Percentiles rank a stretch among this genome's conserved stretches.
Conservation (phyloP, 176 grass and related monocot species). For the Aegilops sharonensis region DNA sequence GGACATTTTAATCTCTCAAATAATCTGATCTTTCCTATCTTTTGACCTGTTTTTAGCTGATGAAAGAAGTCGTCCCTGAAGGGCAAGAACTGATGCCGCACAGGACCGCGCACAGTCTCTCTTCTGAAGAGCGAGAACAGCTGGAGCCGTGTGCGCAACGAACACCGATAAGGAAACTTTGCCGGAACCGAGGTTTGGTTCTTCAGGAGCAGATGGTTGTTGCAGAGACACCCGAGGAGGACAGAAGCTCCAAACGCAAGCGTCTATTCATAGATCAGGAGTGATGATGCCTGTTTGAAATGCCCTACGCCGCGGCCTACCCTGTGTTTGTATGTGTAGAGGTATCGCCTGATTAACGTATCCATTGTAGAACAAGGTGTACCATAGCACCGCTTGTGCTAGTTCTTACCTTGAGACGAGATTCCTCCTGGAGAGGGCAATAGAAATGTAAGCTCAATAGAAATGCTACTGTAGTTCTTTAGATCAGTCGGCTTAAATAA, state of each 20-base stretch:
- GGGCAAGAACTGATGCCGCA: constrained; percentile 73
- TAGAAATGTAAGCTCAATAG: constrained; percentile 12
- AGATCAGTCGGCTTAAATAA: neutral
- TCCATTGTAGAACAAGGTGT: constrained; percentile 9
- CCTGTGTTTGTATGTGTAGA: constrained; percentile 26
- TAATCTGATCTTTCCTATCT: neutral
- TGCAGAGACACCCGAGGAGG: constrained; percentile 53
- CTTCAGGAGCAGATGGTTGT: constrained; percentile 59
- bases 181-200: constrained; percentile 66
- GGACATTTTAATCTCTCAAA: neutral
- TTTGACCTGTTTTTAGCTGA: constrained; percentile 46
- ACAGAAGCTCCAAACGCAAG: constrained; percentile 37
- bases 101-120: constrained; percentile 24
- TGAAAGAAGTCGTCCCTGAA: constrained; percentile 45
- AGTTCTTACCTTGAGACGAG: neutral
- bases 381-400: constrained; percentile 18
- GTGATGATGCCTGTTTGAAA: neutral
- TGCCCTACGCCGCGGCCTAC: neutral
- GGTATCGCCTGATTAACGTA: neutral
- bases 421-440: neutral
- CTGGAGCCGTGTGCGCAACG: neutral
- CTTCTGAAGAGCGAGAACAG: constrained; percentile 1
- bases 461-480: neutral
- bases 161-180: constrained; percentile 74
- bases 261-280: constrained; percentile 51